Evolutionary conservation across 805 yeast species (phyloP).

Genomic region (Nakazawaea siamensis): DNA sequence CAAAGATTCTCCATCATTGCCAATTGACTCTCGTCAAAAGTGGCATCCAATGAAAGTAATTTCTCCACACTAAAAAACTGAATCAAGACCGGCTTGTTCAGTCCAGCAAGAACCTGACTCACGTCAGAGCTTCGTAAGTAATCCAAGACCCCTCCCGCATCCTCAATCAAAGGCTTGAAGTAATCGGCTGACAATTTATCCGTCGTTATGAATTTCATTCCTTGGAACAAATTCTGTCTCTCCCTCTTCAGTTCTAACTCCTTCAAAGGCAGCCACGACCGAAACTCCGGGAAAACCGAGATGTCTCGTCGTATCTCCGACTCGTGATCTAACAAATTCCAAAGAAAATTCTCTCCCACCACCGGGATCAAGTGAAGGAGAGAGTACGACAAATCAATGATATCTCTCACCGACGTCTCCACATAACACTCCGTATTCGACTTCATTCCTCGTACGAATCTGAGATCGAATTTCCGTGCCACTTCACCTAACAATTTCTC

Average conservation of each 20-base stretch:
- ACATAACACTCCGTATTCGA: constrained; percentile 8
- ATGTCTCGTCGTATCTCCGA: neutral
- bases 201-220: constrained; percentile 4
- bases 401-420: constrained; percentile 1
- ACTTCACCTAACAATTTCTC: neutral
- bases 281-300: constrained; percentile 2
- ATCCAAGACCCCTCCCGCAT: constrained; percentile 3
- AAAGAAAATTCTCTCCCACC: constrained; percentile 3
- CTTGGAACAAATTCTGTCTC: constrained; percentile 4
- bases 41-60: neutral
- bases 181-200: constrained; percentile 1
- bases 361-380: constrained; percentile 7
- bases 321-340: neutral
- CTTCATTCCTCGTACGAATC: constrained; percentile 2
- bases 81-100: neutral
- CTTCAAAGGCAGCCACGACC: neutral
- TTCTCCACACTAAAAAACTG: constrained; percentile 5
- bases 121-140: too few relatives aligned
- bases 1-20: constrained; percentile 1
- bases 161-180: constrained; percentile 2
- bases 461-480: constrained; percentile 3
- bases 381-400: constrained; percentile 4
- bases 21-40: neutral
- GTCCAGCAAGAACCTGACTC: neutral
- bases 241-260: neutral